Base-by-base conservation (phyloP, 371 early-diverging fungal genomes). In the Choanephora cucurbitarum region DNA sequence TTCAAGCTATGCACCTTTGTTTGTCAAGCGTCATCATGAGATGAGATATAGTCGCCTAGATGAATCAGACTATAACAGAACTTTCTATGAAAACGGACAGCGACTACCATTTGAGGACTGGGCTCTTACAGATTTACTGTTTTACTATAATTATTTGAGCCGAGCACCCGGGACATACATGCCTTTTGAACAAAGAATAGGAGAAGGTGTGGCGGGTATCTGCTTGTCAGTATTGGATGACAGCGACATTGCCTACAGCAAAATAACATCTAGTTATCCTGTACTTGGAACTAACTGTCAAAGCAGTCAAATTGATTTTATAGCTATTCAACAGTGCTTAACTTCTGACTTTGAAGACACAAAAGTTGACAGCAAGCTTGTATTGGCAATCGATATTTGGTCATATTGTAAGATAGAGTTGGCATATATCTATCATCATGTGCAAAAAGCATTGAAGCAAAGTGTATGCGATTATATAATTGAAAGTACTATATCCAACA, bases 131-230 rank as follows among this genome's bases (percentile, higher is more conserved):
- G 70, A 74, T 13, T 49, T 73, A 10, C 64, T 63, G 22, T 76
- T 79, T 31, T 79, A 79, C 28, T 79, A 79, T 39, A 79, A 71
- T 48, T 70, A 72, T 40, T 52, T 62, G 9, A 79, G 56, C 19
- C 55, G 74, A 9, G 64, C 70, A 9, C 76, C 79, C 19, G 73
- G 70, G 7, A 51, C 74, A 1, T 72, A 77, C 28, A 67, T 87
- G 0, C 67, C 79, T 0, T 68, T 87, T n/a, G 92, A 92, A 54
- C 54, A 77, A 18, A 67, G 64, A 3, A 79, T 91, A 21, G 92
- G 92, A 0, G 75, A 84, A 58, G 94, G 94, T 19, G 76, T 90
- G 10, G 87, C 86, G 0, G 85, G 86, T 22, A 67, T 90, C n/a
- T 60, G 60, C 18, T 5, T 65, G 13, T 48, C 65, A 19, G 40